phyloP scores from a whole-genome alignment of 2,329 filamentous ascomycete species.

The Fusarium tjaetaba region DNA sequence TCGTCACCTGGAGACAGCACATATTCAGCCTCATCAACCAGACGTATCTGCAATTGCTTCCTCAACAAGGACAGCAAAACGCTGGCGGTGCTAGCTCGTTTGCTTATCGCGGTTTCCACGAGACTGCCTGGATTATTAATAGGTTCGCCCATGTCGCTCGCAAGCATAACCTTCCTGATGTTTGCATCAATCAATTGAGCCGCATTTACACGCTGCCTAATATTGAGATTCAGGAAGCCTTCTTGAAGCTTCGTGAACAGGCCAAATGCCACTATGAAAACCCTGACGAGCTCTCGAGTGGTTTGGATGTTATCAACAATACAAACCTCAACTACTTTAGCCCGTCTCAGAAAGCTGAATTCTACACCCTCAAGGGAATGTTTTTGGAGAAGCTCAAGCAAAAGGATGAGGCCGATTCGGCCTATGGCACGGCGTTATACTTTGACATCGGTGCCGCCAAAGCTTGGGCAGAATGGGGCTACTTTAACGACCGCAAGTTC shows the following conservation, averaged over 20 bases:
- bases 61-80: slow-evolving; percentile 77
- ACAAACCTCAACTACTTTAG: slow-evolving; percentile 99
- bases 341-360: slow-evolving; percentile 94
- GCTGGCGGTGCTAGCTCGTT: slow-evolving; percentile 86
- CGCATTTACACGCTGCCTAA: slow-evolving; percentile 99
- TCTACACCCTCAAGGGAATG: slow-evolving; percentile 99
- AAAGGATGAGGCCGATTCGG: slow-evolving; percentile 89
- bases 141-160: slow-evolving; percentile 96
- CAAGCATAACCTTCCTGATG: slow-evolving; percentile 95
- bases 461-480: slow-evolving; percentile 99
- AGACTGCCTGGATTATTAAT: slow-evolving; percentile 99
- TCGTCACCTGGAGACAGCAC: slow-evolving; percentile 99
- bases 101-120: slow-evolving; percentile 96
- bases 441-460: slow-evolving; percentile 96
- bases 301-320: slow-evolving; percentile 98
- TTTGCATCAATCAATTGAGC: slow-evolving; percentile 96
- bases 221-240: slow-evolving; percentile 99
- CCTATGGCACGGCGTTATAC: slow-evolving; percentile 93
- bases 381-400: slow-evolving; percentile 94
- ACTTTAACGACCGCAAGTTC: slow-evolving; percentile 97
- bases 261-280: slow-evolving; percentile 99
- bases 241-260: slow-evolving; percentile 97
- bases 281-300: slow-evolving; percentile 87
- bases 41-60: slow-evolving; percentile 88
- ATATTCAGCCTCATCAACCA: slow-evolving; percentile 98